phyloP scores from a whole-genome alignment of 176 grass and related monocot species.

The Sorghum bicolor region DNA sequence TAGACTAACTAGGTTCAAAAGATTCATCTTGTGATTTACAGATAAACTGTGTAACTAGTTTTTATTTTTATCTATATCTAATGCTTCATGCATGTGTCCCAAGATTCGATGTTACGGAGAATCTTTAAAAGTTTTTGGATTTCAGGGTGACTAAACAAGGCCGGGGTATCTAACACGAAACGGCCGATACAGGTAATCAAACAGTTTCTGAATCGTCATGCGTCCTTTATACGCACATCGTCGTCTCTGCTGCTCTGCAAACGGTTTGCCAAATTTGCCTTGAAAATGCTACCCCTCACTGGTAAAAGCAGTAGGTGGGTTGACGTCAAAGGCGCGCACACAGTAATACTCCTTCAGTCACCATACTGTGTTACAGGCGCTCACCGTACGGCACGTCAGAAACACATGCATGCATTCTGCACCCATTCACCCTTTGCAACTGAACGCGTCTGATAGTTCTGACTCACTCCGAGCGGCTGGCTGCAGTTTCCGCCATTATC shows the following conservation, averaged over 20 bases:
- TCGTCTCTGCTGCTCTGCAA: neutral
- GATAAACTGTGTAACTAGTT: too few relatives aligned
- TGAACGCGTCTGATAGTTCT: neutral
- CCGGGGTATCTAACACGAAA: too few relatives aligned
- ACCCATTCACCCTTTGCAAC: neutral
- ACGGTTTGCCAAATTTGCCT: neutral
- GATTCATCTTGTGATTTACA: too few relatives aligned
- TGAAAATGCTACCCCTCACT: neutral
- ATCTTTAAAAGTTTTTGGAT: too few relatives aligned
- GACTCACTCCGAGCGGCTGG: neutral
- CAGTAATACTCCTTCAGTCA: neutral
- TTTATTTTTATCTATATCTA: too few relatives aligned
- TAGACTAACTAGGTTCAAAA: too few relatives aligned
- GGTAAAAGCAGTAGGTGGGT: neutral
- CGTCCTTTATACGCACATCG: too few relatives aligned
- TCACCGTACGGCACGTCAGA: neutral
- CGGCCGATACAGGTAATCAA: too few relatives aligned
- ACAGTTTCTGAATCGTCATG: too few relatives aligned
- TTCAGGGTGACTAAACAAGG: too few relatives aligned
- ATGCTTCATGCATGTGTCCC: too few relatives aligned
- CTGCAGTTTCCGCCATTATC: neutral
- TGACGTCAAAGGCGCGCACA: neutral
- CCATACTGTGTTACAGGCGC: neutral
- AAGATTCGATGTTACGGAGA: too few relatives aligned
- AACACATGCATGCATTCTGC: neutral